Base-by-base conservation (phyloP, 345 rosid genomes). In the Eucalyptus regnans region DNA sequence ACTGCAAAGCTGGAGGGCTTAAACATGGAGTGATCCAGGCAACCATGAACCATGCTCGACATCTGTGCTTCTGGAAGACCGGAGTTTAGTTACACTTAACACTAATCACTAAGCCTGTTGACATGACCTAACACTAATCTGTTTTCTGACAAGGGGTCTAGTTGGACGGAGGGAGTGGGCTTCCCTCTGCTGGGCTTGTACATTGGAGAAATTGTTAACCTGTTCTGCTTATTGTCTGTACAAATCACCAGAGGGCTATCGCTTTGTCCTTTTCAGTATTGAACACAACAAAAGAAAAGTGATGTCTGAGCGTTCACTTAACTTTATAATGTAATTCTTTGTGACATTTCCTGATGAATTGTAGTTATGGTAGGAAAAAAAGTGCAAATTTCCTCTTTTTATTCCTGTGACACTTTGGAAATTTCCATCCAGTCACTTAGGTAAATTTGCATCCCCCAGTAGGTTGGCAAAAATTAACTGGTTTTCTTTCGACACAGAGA, bases 401-500 rank as follows among this genome's bases (percentile, higher is more conserved):
- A 76, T 76, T 76, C 46, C 27, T 3, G 48, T 9, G 83, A 37
- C 27, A 76, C 83, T 76, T 20, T 37, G 27, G 48, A 76, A 37
- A 20, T 22, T 76, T 76, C 48, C 83, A 20, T 76, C 25, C 48
- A 10, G 48, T 37, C 27, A 76, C 83, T 27, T 37, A 20, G 46
- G 20, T 37, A 37, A 18, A 71, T 37, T 76, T 76, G 83, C 48
- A 76, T 76, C 83, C 83, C 46, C 43, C 14, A 76, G 48, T 37
- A 37, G 83, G 83, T 37, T 14, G 31, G 33, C 71, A 41, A 52
- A 44, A 41, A 76, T 91, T 76, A 37, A 76, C 83, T 37, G 4
- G 48, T 76, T 76, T 76, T 22, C 83, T 76, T 76, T 20, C 1
- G 48, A 76, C 48, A 62, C 95, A 96, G 99, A 92, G 97, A 96